These are phyloP conservation scores for Neonectria magnoliae DNA, from an alignment of 2,329 filamentous ascomycete species.

Conservation along the genomic window DNA sequence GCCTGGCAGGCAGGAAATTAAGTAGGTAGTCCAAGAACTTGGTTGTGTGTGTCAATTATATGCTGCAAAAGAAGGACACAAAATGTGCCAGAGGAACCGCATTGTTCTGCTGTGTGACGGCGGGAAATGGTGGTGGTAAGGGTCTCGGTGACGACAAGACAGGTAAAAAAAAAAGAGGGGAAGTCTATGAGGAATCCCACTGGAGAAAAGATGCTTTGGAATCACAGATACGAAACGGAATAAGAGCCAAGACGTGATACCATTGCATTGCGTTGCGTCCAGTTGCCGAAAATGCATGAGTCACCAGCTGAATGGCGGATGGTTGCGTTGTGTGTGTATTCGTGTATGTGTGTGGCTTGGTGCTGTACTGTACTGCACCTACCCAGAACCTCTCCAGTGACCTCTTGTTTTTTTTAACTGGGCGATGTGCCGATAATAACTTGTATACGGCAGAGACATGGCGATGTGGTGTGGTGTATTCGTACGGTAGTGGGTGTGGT, in stretches of 20 bases:
- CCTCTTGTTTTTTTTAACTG: too few species aligned
- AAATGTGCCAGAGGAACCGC: too few species aligned
- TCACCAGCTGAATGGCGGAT: not conserved
- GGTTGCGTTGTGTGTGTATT: not conserved
- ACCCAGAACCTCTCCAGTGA: not conserved
- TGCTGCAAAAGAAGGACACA: not conserved
- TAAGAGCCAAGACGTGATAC: not conserved
- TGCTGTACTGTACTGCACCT: not conserved
- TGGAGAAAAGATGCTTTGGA: conserved; percentile 1
- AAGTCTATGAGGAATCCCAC: not conserved
- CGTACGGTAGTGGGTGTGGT: not conserved
- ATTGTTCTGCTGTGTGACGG: not conserved
- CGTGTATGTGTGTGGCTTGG: not conserved
- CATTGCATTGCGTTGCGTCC: not conserved
- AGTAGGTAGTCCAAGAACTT: too few species aligned
- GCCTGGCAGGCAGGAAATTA: not conserved
- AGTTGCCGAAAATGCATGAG: not conserved
- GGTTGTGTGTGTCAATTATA: not conserved
- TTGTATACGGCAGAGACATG: not conserved
- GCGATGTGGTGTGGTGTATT: not conserved
- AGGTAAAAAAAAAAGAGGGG: conserved; percentile 5
- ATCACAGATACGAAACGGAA: conserved; percentile 6
- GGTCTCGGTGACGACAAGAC: conserved; percentile 7
- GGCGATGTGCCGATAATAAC: not conserved
- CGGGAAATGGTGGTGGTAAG: not conserved